Conservation (phyloP, 2,329 filamentous ascomycete species). For the Apiospora pterosperma region DNA sequence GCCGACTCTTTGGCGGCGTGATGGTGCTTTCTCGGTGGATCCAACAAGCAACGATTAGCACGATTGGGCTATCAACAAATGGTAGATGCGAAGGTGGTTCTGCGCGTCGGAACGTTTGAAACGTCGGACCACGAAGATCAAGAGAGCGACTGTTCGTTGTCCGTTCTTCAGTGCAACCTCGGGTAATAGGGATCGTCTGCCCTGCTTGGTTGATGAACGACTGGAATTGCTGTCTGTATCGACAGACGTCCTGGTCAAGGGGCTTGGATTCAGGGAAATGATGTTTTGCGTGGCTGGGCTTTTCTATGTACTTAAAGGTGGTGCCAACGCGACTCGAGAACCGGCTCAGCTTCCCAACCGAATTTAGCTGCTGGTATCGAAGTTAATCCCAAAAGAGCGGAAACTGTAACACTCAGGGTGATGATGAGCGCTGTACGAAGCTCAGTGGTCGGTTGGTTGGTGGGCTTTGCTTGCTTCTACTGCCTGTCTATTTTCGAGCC, state of each 20-base stretch:
- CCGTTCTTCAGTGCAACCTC: neutral
- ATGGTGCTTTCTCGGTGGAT: neutral
- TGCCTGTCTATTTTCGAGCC: neutral
- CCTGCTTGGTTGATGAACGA: constrained; percentile 6
- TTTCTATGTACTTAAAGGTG: neutral
- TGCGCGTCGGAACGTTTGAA: neutral
- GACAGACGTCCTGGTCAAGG: constrained; percentile 17
- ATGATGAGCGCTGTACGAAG: neutral
- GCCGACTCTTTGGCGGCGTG: neutral
- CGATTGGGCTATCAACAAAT: neutral
- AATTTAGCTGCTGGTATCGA: neutral
- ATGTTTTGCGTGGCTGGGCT: constrained; percentile 22
- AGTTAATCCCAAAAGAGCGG: neutral
- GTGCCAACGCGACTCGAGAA: neutral
- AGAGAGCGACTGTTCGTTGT: neutral
- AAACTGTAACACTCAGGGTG: neutral
- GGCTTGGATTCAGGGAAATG: constrained; percentile 19
- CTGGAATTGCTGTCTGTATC: neutral
- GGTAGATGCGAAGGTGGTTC: neutral
- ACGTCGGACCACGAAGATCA: neutral
- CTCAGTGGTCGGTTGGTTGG: neutral
- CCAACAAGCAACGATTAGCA: neutral
- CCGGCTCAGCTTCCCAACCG: neutral
- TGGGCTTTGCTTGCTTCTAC: neutral
- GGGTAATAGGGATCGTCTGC: constrained; percentile 8